These are phyloP conservation scores for Plectosphaerella sp. DNA, from an alignment of 2,329 filamentous ascomycete species.

Conservation along the genomic window DNA sequence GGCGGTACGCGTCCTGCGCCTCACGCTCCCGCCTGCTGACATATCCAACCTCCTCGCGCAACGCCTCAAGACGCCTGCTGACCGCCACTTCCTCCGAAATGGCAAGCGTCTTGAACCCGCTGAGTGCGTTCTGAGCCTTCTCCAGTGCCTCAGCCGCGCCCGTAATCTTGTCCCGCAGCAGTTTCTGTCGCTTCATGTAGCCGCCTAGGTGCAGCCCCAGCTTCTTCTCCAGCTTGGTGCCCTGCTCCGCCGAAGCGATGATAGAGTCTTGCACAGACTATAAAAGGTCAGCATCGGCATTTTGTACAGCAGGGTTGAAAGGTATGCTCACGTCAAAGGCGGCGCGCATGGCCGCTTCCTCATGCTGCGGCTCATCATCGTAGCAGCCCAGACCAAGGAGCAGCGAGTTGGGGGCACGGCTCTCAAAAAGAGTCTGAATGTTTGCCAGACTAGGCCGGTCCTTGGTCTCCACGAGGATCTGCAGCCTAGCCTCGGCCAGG, in stretches of 20 bases:
- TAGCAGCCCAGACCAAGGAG: conserved; percentile 81
- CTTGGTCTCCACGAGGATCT: conserved; percentile 68
- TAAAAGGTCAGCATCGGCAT: not conserved
- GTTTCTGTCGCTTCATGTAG: conserved; percentile 82
- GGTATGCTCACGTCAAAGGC: conserved; percentile 65
- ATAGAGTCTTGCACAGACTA: conserved; percentile 71
- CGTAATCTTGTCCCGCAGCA: conserved; percentile 71
- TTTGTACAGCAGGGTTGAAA: not conserved
- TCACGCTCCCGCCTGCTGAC: conserved; percentile 80
- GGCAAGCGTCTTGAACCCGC: conserved; percentile 70
- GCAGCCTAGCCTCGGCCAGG: conserved; percentile 70
- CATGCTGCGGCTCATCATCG: conserved; percentile 68
- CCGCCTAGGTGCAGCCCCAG: conserved; percentile 82
- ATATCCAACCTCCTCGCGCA: conserved; percentile 80
- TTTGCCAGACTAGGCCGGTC: conserved; percentile 41
- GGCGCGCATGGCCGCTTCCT: conserved; percentile 56
- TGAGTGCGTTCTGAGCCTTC: conserved; percentile 66
- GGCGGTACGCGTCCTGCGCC: conserved; percentile 81
- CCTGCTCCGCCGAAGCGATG: conserved; percentile 68
- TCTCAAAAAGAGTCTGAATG: conserved; percentile 50
- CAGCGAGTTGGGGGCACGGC: conserved; percentile 48
- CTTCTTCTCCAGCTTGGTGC: conserved; percentile 90
- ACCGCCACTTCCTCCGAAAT: conserved; percentile 78
- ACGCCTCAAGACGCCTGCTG: conserved; percentile 62
- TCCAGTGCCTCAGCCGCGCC: conserved; percentile 72